phyloP scores from a whole-genome alignment of 2,329 filamentous ascomycete genomes.

The Cladorrhinum sp. region DNA sequence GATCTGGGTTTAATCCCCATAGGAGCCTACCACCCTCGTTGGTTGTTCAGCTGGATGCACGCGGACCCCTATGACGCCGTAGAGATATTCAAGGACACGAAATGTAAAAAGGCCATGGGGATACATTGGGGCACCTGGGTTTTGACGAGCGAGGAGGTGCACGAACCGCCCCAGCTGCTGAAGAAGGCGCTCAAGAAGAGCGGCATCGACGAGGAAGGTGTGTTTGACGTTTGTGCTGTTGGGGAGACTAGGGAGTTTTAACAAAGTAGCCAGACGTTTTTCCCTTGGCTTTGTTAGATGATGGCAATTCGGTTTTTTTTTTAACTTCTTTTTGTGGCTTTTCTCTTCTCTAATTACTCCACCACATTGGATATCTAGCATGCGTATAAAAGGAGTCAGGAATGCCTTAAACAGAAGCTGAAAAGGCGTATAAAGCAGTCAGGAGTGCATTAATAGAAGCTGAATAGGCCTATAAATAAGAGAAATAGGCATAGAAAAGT shows the following conservation, averaged over 20 bases:
- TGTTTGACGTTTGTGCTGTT: slow-evolving; percentile 81
- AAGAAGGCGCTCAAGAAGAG: slow-evolving; percentile 67
- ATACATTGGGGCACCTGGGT: slow-evolving; percentile 96
- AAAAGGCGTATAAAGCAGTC: no score
- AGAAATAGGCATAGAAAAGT: no score
- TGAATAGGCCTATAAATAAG: no score
- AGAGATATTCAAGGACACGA: slow-evolving; percentile 83
- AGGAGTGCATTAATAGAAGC: no score
- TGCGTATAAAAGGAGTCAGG: no score
- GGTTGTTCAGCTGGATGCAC: slow-evolving; percentile 76
- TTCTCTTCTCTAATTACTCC: no score
- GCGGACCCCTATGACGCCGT: slow-evolving; percentile 83
- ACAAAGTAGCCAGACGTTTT: no score
- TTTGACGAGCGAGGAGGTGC: slow-evolving; percentile 76
- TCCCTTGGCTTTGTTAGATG: no score
- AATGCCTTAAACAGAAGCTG: no score
- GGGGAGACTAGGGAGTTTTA: slow-evolving; percentile 77
- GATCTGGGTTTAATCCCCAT: slow-evolving; percentile 92
- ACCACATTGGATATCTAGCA: no score
- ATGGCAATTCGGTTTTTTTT: background rate
- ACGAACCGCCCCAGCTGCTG: slow-evolving; percentile 75
- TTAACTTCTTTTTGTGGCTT: background rate
- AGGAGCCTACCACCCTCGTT: slow-evolving; percentile 76
- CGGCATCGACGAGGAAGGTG: slow-evolving; percentile 64
- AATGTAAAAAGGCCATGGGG: slow-evolving; percentile 72